Conservation (phyloP, 164 flowering plant genomes). For the Vitis rotundifolia region DNA sequence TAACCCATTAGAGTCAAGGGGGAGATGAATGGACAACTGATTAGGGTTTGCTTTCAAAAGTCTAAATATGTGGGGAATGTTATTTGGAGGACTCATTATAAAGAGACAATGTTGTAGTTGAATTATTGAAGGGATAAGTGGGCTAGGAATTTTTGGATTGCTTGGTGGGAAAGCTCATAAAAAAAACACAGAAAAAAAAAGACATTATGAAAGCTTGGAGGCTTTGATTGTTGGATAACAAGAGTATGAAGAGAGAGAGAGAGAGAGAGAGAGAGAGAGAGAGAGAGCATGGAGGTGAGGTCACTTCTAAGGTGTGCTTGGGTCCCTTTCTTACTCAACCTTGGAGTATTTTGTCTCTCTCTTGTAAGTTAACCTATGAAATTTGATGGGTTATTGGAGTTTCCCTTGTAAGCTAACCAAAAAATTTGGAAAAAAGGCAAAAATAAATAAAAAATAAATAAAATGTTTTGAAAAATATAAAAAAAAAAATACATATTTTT, state of each 20-base stretch:
- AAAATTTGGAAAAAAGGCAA: too few species aligned
- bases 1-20: too few species aligned
- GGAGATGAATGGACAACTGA: too few species aligned
- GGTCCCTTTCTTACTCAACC: not conserved
- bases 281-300: not conserved
- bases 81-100: not conserved
- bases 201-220: slow-evolving; percentile 3
- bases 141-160: not conserved
- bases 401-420: too few species aligned
- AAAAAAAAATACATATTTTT: too few species aligned
- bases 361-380: not conserved
- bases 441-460: too few species aligned
- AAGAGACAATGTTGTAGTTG: not conserved
- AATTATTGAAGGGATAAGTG: slow-evolving; percentile 5
- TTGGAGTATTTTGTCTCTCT: not conserved
- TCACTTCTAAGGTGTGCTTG: not conserved
- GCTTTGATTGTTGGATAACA: not conserved
- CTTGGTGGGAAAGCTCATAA: not conserved
- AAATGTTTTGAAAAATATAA: too few species aligned
- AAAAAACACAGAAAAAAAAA: not conserved
- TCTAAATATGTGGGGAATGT: not conserved
- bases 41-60: not conserved
- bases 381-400: not conserved
- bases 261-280: not conserved
- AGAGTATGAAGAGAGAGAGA: not conserved